Evolutionary conservation across 108 stramenopile species (phyloP).

Genomic region (Cylindrotheca closterium): DNA sequence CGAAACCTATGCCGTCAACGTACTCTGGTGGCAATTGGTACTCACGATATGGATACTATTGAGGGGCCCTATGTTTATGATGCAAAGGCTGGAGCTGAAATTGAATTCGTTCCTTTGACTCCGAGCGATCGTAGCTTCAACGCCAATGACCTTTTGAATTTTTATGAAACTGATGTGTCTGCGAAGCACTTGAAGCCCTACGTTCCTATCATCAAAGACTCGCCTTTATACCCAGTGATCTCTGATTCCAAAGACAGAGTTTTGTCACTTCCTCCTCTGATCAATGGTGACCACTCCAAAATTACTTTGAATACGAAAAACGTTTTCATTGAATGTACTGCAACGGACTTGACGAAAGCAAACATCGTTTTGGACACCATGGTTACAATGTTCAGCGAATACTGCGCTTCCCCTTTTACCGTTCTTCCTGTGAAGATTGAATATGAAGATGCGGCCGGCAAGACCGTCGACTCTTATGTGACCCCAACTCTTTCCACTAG

Average conservation of each 20-base stretch:
- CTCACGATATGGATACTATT: conserved; percentile 95
- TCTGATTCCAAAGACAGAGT: conserved; percentile 82
- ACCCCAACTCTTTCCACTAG: conserved; percentile 74
- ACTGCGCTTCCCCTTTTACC: conserved; percentile 86
- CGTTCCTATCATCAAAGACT: conserved; percentile 93
- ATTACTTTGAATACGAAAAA: conserved; percentile 93
- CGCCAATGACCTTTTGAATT: conserved; percentile 65
- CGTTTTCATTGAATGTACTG: conserved; percentile 99
- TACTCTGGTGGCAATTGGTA: conserved; percentile 98
- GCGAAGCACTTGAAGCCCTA: conserved; percentile 98
- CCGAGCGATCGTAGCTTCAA: conserved; percentile 64
- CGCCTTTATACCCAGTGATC: conserved; percentile 94
- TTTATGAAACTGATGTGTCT: conserved; percentile 87
- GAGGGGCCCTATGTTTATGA: conserved; percentile 92
- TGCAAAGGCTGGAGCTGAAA: conserved; percentile 81
- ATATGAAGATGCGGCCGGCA: conserved; percentile 64
- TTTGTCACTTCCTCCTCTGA: conserved; percentile 96
- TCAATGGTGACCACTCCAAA: conserved; percentile 92
- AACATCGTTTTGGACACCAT: conserved; percentile 99
- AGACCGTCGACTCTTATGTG: conserved; percentile 64
- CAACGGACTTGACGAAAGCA: conserved; percentile 98
- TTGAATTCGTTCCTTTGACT: conserved; percentile 95
- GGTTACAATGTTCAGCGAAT: conserved; percentile 97
- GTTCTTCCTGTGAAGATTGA: conserved; percentile 93
- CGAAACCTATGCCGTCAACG: conserved; percentile 97